These are phyloP conservation scores for Aquanectria penicillioides DNA, from an alignment of 2,329 filamentous ascomycete species.

Conservation along the genomic window DNA sequence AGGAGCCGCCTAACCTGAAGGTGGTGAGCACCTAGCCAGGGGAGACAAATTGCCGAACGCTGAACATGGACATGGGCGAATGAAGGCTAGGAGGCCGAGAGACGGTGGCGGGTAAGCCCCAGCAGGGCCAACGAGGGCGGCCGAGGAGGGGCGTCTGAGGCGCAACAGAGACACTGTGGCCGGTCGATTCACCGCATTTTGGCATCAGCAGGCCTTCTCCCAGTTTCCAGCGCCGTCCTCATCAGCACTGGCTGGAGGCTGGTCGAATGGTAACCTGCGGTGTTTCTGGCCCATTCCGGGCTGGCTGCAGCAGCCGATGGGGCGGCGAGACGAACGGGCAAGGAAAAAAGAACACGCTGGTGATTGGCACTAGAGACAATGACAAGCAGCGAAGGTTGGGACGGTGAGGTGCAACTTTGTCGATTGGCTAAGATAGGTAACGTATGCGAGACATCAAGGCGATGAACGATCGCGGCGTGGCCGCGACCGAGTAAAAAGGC, in stretches of 20 bases:
- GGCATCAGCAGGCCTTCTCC: conserved; percentile 36
- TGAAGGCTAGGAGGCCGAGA: conserved; percentile 23
- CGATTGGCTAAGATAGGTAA: conserved; percentile 13
- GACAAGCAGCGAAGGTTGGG: not conserved
- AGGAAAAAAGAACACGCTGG: conserved; percentile 19
- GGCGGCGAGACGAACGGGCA: conserved; percentile 32
- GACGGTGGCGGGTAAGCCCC: conserved; percentile 26
- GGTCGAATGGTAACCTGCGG: conserved; percentile 30
- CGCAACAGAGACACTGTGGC: conserved; percentile 26
- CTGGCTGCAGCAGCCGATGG: conserved; percentile 38
- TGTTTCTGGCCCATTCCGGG: conserved; percentile 38
- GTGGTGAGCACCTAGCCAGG: conserved; percentile 33
- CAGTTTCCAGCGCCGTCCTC: conserved; percentile 27
- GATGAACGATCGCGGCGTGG: not conserved
- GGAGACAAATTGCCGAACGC: conserved; percentile 32
- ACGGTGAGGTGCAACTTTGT: not conserved
- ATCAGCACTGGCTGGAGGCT: conserved; percentile 29
- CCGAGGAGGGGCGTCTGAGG: conserved; percentile 18
- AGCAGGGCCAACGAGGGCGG: conserved; percentile 23
- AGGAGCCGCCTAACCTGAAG: conserved; percentile 32
- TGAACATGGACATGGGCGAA: conserved; percentile 29
- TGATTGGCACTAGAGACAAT: conserved; percentile 26
- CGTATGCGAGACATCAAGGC: conserved; percentile 15
- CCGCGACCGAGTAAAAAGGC: not conserved
- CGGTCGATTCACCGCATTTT: conserved; percentile 44